Percentiles rank a stretch among this genome's conserved stretches.
Conservation (phyloP, 768 basidiomycete species). For the Hericium erinaceus region DNA sequence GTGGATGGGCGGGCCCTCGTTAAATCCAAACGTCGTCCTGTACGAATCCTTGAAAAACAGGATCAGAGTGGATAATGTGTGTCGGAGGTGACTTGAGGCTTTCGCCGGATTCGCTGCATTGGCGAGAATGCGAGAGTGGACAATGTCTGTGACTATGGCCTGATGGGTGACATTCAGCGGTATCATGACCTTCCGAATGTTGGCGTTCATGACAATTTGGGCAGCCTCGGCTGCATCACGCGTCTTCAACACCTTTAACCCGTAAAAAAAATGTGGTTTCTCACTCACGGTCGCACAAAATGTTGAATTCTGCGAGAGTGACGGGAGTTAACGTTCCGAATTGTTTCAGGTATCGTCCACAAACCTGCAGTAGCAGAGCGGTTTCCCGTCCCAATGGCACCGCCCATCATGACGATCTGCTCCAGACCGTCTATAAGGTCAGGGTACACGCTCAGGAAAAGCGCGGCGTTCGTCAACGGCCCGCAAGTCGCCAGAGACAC, state of each 20-base stretch:
- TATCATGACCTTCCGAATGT: constrained; percentile 65
- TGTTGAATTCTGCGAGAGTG: constrained; percentile 55
- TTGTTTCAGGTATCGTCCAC: constrained; percentile 8
- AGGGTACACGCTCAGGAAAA: constrained; percentile 33
- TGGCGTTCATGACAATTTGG: constrained; percentile 68
- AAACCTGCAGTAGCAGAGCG: constrained; percentile 63
- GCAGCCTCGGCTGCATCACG: constrained; percentile 58
- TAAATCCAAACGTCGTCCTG: constrained; percentile 68
- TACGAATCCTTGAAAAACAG: constrained; percentile 68
- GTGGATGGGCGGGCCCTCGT: constrained; percentile 81
- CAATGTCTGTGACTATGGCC: constrained; percentile 55
- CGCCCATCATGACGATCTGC: constrained; percentile 84
- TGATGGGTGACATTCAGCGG: constrained; percentile 86
- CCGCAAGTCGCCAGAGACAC: constrained; percentile 69
- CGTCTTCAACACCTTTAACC: background rate
- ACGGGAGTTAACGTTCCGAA: background rate
- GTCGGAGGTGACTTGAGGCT: constrained; percentile 43
- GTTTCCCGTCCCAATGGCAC: constrained; percentile 81
- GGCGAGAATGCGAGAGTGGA: constrained; percentile 46
- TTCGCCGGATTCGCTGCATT: background rate
- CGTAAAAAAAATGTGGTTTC: background rate
- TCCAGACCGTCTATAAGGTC: constrained; percentile 47
- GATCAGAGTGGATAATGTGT: constrained; percentile 67
- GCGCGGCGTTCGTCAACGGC: constrained; percentile 72
- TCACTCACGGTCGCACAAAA: constrained; percentile 71